Percentiles rank a stretch among this genome's conserved stretches.
phyloP scores from a whole-genome alignment of 176 grass and related monocot genomes.

The Oryza rufipogon region DNA sequence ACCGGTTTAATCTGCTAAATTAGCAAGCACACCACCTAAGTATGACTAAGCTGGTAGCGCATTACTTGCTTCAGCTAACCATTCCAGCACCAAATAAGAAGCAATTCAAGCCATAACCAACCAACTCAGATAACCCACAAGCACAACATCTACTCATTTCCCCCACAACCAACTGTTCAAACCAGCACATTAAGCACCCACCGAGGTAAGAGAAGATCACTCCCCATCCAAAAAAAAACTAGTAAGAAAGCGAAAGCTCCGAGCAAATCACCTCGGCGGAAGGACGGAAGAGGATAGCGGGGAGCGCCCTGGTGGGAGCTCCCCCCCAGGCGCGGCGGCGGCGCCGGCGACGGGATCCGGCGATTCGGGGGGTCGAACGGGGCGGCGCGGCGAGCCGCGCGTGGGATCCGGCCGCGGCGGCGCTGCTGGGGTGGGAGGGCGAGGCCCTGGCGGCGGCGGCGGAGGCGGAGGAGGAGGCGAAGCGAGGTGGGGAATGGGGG shows the following conservation, averaged over 20 bases:
- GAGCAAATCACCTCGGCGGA: conserved; percentile 40
- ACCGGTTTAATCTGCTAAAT: conserved; percentile 24
- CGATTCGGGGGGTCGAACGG: conserved; percentile 38
- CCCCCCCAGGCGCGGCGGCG: neutral
- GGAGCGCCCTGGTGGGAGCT: conserved; percentile 30
- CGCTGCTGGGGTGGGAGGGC: conserved; percentile 5
- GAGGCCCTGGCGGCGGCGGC: conserved; percentile 26
- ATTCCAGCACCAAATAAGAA: neutral
- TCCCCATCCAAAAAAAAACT: neutral
- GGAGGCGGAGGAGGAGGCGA: neutral
- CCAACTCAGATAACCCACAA: neutral
- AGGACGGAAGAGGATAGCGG: conserved; percentile 6
- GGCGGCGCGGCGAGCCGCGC: conserved; percentile 1
- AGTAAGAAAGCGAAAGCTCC: neutral
- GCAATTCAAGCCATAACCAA: conserved; percentile 3
- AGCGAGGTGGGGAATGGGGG: conserved; percentile 29
- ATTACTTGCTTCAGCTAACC: conserved; percentile 29
- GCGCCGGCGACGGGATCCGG: conserved; percentile 28
- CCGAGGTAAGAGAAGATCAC: conserved; percentile 27
- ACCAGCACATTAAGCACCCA: conserved; percentile 13
- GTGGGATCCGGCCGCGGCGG: conserved; percentile 53
- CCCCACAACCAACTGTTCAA: conserved; percentile 14
- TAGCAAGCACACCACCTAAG: conserved; percentile 6
- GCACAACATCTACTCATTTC: neutral
- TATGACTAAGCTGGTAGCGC: conserved; percentile 23